Evolutionary conservation across 2,329 filamentous ascomycete genomes (phyloP), one percentile per base, ranked within the genome.

Genomic region (Colletotrichum spinosum): DNA sequence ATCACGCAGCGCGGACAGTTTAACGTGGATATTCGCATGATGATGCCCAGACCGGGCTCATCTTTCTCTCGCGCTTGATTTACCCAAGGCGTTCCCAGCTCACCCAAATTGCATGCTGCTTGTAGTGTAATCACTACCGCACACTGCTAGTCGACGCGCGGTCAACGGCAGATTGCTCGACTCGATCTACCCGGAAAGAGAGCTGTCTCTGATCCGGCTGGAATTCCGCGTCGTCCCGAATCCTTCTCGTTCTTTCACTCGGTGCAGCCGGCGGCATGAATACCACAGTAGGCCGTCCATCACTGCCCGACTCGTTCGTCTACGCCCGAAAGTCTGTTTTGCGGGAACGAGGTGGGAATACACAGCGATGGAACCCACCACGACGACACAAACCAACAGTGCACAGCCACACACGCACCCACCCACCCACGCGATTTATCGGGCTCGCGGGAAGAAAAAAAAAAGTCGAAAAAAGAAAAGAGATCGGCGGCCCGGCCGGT

Each of bases 401-500:
- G 25, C 5, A 25, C 25, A 25, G 25, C 25, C 25, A 25, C 25
- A 25, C 25, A 25, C 25, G 17, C 17, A 17, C 17, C 17, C 17
- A 17, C 17, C 2, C 17, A 25, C 25, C 25, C 25, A 25, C 25
- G 25, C 25, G 25, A 1, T 4, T 25, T 25, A 25, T 25, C 25
- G 25, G 25, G 25, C 25, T 25, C 25, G 25, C 1, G 25, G 25
- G 25, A 5, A 5, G 3, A 5, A 25, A 5, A 25, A 25, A 25
- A 25, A 4, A 25, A 17, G 2, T 17, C 17, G 25, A 25, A 25
- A 25, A 25, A 25, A 25, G 25, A 25, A 25, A 17, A 34, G 42
- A 38, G 62, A 62, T 65, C 52, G 52, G 46, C 57, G 61, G 61
- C 33, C 60, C 58, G 51, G 59, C 53, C 61, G 61, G 56, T 34